phyloP scores from a whole-genome alignment of 176 grass and related monocot genomes.

The Cenchrus purpureus region DNA sequence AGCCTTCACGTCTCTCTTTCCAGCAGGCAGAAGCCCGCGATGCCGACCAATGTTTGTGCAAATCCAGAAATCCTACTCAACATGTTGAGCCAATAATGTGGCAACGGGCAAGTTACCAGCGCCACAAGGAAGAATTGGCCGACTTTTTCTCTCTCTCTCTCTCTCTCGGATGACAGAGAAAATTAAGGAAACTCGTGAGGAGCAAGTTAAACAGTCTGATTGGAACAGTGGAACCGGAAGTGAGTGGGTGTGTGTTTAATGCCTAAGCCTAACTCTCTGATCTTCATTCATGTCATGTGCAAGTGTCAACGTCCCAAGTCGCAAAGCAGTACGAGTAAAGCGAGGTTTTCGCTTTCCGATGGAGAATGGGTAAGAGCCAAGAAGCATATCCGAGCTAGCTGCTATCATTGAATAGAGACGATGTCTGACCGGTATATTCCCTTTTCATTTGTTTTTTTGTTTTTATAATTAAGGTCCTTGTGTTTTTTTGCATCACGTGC shows the following conservation, averaged over 20 bases:
- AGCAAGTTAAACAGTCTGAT: neutral
- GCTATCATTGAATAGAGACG: neutral
- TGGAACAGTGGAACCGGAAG: neutral
- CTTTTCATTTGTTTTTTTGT: neutral
- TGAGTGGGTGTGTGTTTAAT: neutral
- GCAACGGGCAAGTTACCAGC: neutral
- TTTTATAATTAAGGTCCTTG: neutral
- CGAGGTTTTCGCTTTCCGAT: slow-evolving; percentile 20
- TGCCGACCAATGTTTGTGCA: neutral
- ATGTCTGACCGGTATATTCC: neutral
- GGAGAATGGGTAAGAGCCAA: slow-evolving; percentile 18
- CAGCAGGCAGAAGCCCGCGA: no score
- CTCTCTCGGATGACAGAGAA: neutral
- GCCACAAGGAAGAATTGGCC: neutral
- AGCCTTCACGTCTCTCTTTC: neutral
- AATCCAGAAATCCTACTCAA: neutral
- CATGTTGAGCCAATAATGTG: neutral
- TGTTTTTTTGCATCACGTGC: neutral
- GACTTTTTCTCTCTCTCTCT: neutral
- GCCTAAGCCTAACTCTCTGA: neutral
- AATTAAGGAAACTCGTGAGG: neutral
- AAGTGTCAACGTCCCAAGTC: slow-evolving; percentile 7
- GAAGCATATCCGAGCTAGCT: slow-evolving; percentile 6
- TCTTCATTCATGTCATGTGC: neutral
- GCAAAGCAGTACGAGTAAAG: neutral